Percentiles rank a stretch among this genome's conserved stretches.
Evolutionary conservation across 2,329 filamentous ascomycete genomes (phyloP).

Genomic region (Paecilomyces dactylethromorphus): DNA sequence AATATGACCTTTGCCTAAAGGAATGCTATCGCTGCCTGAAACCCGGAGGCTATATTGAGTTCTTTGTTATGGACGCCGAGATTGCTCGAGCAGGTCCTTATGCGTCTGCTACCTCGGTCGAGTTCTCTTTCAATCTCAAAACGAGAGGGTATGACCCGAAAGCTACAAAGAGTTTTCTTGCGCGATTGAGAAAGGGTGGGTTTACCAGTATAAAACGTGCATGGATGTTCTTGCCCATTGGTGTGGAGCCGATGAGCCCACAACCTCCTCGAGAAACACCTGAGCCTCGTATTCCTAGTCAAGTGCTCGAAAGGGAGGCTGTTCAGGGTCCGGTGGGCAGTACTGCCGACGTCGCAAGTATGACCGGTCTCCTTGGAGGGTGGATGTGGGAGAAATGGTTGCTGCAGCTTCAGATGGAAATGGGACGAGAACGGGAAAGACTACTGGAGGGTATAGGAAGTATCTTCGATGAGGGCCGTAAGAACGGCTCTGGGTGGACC

Average conservation of each 20-base stretch:
- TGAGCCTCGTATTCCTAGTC: conserved; percentile 29
- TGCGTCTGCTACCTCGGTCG: conserved; percentile 75
- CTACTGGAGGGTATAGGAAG: conserved; percentile 51
- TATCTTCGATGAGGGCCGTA: conserved; percentile 55
- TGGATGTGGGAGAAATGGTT: conserved; percentile 98
- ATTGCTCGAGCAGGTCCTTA: conserved; percentile 77
- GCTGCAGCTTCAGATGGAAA: conserved; percentile 79
- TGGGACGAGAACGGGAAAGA: conserved; percentile 56
- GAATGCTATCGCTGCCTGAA: conserved; percentile 91
- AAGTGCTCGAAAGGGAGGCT: conserved; percentile 51
- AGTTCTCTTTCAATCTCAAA: conserved; percentile 86
- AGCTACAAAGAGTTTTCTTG: conserved; percentile 75
- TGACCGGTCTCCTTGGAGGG: conserved; percentile 75
- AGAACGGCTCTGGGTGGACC: conserved; percentile 52
- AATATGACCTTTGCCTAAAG: conserved; percentile 76
- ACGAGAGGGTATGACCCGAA: conserved; percentile 83
- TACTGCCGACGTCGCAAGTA: conserved; percentile 63
- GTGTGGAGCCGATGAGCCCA: conserved; percentile 43
- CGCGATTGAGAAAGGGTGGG: conserved; percentile 64
- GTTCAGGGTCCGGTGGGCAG: conserved; percentile 53
- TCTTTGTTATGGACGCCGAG: conserved; percentile 81
- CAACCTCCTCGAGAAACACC: conserved; percentile 38
- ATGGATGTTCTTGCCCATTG: conserved; percentile 87
- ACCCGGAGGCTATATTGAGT: conserved; percentile 88
- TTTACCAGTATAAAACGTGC: conserved; percentile 76